phyloP scores from a whole-genome alignment of 2,329 filamentous ascomycete species.

The Drechslera avenae region DNA sequence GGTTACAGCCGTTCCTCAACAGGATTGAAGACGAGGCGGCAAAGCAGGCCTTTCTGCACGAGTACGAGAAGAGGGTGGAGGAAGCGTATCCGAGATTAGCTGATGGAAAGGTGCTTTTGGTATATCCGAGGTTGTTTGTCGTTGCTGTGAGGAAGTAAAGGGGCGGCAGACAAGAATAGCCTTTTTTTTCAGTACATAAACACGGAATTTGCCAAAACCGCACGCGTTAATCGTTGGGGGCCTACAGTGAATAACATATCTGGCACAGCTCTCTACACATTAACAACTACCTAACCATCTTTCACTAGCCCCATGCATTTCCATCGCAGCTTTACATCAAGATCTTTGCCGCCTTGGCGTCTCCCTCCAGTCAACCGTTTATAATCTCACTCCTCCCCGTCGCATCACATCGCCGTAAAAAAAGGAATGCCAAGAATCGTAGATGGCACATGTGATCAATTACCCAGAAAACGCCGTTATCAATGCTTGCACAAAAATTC shows the following conservation, averaged over 20 bases:
- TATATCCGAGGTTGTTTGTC: constrained; percentile 63
- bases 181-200: too few relatives aligned
- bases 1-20: constrained; percentile 61
- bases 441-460: constrained; percentile 16
- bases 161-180: too few relatives aligned
- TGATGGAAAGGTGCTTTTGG: constrained; percentile 61
- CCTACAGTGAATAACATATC: too few relatives aligned
- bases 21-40: constrained; percentile 49
- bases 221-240: too few relatives aligned
- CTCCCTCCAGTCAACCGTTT: too few relatives aligned
- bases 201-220: too few relatives aligned
- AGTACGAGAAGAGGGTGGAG: constrained; percentile 55
- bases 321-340: too few relatives aligned
- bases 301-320: too few relatives aligned
- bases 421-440: constrained; percentile 15
- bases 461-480: constrained; percentile 19
- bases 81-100: constrained; percentile 51
- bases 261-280: too few relatives aligned
- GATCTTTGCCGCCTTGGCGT: not conserved
- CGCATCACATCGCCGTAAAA: not conserved
- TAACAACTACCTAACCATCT: too few relatives aligned
- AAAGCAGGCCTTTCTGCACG: constrained; percentile 52
- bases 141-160: constrained; percentile 47
- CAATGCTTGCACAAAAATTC: constrained; percentile 10
- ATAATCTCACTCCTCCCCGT: not conserved